Evolutionary conservation across 192 early-diverging fungal genomes (phyloP), one percentile per base, ranked within the genome.

Genomic region (Phlyctochytrium arcticum): DNA sequence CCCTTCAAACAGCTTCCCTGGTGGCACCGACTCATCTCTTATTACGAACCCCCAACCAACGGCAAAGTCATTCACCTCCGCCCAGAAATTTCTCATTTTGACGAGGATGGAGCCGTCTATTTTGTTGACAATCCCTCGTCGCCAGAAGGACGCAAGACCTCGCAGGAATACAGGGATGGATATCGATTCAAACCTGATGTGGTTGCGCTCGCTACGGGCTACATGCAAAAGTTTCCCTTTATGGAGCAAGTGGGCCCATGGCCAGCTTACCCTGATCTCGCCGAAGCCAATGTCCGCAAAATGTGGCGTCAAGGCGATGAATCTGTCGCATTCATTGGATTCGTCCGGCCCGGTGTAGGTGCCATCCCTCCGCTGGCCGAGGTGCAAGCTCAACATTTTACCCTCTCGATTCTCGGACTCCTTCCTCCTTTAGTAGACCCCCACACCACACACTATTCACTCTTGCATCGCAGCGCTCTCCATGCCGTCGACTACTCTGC

Each of bases 291-390:
- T 24, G 27, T 4, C 59, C 30, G 39, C 30, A 48, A n/a, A 48
- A 29, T 21, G 29, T 60, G 21, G 15, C 39, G 4, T 24, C 37
- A 6, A 3, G 3, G n/a, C 19, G 42, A 60, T 4, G 29, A 24
- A 4, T 48, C 42, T 3, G 31, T 60, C 24, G 59, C 44, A 3
- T 48, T 26, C 31, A 60, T 60, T 32, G 59, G 59, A 5, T 34
- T 60, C 47, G 59, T 60, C 42, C 5, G 59, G 3, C 59, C 59
- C 4, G 35, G 35, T 21, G 59, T 60, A 3, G 59, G 59, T 10
- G 59, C 59, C 42, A 60, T 60, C 37, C 59, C 59, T 29, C 59
- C 59, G 3, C 27, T 60, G 3, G 27, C 44, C 5, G 59, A 60
- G 27, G 48, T 60, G 39, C 59, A 60, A 60, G 59, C 59, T 26